Conservation (phyloP, 2,329 filamentous ascomycete species). For the Penicillium frequentans region DNA sequence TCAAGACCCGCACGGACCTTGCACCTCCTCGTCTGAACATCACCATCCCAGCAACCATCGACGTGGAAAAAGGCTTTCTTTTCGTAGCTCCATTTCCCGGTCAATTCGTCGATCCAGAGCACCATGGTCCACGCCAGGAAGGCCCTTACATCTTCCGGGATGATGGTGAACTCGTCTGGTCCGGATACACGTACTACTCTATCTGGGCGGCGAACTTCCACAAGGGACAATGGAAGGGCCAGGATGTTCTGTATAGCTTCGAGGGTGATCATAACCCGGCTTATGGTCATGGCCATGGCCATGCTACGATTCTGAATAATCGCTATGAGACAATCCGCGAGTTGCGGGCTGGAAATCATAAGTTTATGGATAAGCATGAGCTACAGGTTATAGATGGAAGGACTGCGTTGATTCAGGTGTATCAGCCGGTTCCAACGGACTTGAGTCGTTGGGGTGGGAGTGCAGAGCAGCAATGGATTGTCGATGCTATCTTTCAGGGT, state of each 20-base stretch:
- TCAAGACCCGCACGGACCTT: conserved; percentile 50
- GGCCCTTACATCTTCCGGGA: conserved; percentile 58
- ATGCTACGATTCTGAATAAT: conserved; percentile 54
- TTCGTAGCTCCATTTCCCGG: conserved; percentile 41
- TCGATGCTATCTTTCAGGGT: conserved; percentile 57
- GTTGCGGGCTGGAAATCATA: conserved; percentile 50
- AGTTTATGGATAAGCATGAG: conserved; percentile 56
- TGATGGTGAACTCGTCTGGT: conserved; percentile 59
- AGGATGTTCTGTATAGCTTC: conserved; percentile 56
- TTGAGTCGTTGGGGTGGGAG: conserved; percentile 49
- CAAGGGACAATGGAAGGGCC: conserved; percentile 48
- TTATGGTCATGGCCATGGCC: conserved; percentile 57
- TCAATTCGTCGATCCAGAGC: conserved; percentile 20
- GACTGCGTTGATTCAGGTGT: conserved; percentile 56
- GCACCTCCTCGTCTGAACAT: conserved; percentile 43
- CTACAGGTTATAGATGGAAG: conserved; percentile 56
- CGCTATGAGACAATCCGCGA: conserved; percentile 57
- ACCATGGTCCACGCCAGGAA: conserved; percentile 48
- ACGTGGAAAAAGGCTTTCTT: conserved; percentile 39
- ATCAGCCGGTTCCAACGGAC: conserved; percentile 51
- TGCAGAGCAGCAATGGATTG: conserved; percentile 56
- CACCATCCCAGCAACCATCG: conserved; percentile 37
- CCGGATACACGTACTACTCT: conserved; percentile 54
- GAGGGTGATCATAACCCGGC: conserved; percentile 54
- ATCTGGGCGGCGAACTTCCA: conserved; percentile 58